Evolutionary conservation across 1,284 basidiomycete species (phyloP).

Genomic region (Ganoderma sinense): DNA sequence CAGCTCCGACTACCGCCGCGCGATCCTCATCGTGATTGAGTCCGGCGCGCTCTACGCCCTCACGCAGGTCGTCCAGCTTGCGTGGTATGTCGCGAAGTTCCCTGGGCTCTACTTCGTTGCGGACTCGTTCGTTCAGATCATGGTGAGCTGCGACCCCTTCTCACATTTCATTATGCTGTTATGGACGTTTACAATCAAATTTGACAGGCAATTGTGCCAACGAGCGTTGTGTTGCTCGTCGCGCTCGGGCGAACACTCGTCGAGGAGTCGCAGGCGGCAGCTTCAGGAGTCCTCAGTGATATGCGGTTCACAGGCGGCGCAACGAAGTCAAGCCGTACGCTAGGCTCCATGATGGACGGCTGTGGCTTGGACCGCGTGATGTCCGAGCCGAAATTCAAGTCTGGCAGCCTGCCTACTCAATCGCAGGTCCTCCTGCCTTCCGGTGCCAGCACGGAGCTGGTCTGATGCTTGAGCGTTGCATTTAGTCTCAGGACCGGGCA

Average conservation of each 20-base stretch:
- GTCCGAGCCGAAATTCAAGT: background rate
- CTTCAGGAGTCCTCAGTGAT: background rate
- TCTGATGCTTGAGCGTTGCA: too few relatives aligned
- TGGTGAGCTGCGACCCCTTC: constrained; percentile 1
- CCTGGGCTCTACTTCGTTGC: constrained; percentile 10
- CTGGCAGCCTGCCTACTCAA: background rate
- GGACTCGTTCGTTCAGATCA: constrained; percentile 11
- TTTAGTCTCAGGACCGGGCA: too few relatives aligned
- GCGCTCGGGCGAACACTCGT: background rate
- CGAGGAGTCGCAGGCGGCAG: background rate
- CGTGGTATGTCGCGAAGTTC: constrained; percentile 9
- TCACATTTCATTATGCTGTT: too few relatives aligned
- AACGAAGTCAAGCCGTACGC: background rate
- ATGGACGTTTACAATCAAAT: too few relatives aligned
- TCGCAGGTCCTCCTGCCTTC: background rate
- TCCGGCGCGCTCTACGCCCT: constrained; percentile 14
- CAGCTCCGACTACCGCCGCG: constrained; percentile 9
- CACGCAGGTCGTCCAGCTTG: constrained; percentile 16
- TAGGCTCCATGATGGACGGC: background rate
- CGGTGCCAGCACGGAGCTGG: too few relatives aligned
- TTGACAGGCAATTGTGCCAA: background rate
- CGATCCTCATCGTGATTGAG: constrained; percentile 14
- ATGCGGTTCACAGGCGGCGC: background rate
- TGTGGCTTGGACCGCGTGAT: background rate
- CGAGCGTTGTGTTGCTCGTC: background rate